These are phyloP conservation scores for Epichloe scottii DNA, from an alignment of 2,329 filamentous ascomycete genomes.

Conservation along the genomic window DNA sequence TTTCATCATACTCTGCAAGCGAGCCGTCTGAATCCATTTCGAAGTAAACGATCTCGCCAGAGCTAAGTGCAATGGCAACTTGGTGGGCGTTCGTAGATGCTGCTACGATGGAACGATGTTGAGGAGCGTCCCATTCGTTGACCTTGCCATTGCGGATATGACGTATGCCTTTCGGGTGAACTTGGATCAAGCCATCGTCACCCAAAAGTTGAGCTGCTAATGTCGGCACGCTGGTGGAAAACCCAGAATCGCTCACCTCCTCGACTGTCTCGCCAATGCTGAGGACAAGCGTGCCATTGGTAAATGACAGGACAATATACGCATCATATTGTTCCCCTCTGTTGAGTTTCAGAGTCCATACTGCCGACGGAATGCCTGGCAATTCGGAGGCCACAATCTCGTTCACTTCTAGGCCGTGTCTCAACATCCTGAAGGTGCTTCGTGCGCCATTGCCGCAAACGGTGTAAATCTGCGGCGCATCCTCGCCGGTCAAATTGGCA, in stretches of 20 bases:
- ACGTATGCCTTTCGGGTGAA: slow-evolving; percentile 91
- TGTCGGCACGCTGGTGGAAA: slow-evolving; percentile 78
- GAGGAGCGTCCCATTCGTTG: slow-evolving; percentile 87
- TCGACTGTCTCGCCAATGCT: slow-evolving; percentile 96
- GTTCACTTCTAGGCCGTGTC: slow-evolving; percentile 84
- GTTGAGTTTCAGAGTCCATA: slow-evolving; percentile 89
- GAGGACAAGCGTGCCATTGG: slow-evolving; percentile 78
- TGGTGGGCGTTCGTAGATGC: slow-evolving; percentile 89
- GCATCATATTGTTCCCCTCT: slow-evolving; percentile 76
- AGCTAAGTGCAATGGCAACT: slow-evolving; percentile 86
- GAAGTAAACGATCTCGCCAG: slow-evolving; percentile 94
- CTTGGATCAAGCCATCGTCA: slow-evolving; percentile 83
- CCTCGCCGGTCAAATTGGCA: slow-evolving; percentile 79
- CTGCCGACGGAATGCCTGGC: slow-evolving; percentile 74
- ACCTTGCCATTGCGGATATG: slow-evolving; percentile 70
- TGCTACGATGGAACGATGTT: slow-evolving; percentile 89
- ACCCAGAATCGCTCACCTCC: slow-evolving; percentile 87
- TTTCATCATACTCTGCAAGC: slow-evolving; percentile 87
- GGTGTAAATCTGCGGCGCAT: slow-evolving; percentile 92
- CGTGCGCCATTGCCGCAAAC: slow-evolving; percentile 79
- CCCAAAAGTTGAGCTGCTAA: slow-evolving; percentile 89
- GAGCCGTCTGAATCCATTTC: slow-evolving; percentile 91
- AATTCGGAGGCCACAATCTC: slow-evolving; percentile 93
- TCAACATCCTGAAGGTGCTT: slow-evolving; percentile 82
- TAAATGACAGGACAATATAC: slow-evolving; percentile 90